Percentiles rank a stretch among this genome's conserved stretches.
Conservation (phyloP, 2,329 filamentous ascomycete species). For the Raffaelea albimanens region DNA sequence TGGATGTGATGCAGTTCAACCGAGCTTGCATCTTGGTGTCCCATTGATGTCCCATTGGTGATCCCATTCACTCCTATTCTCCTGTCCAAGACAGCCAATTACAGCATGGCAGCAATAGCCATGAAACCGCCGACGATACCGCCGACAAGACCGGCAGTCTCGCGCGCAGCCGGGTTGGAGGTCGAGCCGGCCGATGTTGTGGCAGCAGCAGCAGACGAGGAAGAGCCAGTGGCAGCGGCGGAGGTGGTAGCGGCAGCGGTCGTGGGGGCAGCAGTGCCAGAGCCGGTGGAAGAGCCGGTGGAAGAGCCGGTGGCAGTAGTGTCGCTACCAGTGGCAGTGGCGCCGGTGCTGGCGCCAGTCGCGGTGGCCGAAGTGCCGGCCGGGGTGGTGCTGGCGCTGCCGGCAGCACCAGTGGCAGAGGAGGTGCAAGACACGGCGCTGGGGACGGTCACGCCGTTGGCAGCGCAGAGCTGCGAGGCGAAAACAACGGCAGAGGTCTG, state of each 20-base stretch:
- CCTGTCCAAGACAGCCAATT: background rate
- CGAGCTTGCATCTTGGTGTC: no score
- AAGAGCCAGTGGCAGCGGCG: constrained; percentile 4
- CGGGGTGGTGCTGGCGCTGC: constrained; percentile 1
- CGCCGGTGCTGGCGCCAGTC: constrained; percentile 7
- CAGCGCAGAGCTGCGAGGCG: constrained; percentile 22
- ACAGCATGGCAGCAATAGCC: constrained; percentile 15
- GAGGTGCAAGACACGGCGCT: constrained; percentile 20
- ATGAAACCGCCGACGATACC: constrained; percentile 14
- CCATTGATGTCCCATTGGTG: no score
- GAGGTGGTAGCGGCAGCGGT: constrained; percentile 2
- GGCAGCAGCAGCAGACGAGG: constrained; percentile 3
- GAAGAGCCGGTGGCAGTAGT: constrained; percentile 4
- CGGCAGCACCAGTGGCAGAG: constrained; percentile 1
- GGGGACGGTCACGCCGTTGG: constrained; percentile 23
- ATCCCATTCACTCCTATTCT: no score
- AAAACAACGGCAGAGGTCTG: constrained; percentile 21
- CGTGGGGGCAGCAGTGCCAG: constrained; percentile 4
- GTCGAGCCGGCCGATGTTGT: constrained; percentile 8
- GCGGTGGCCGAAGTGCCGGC: constrained; percentile 4
- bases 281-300: constrained; percentile 6
- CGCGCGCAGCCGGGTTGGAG: constrained; percentile 8
- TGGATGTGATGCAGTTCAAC: no score
- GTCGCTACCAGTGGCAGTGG: constrained; percentile 7
- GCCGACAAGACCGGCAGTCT: constrained; percentile 9